Evolutionary conservation across 257 asterid species (phyloP).

Genomic region (Nicotiana tomentosiformis): DNA sequence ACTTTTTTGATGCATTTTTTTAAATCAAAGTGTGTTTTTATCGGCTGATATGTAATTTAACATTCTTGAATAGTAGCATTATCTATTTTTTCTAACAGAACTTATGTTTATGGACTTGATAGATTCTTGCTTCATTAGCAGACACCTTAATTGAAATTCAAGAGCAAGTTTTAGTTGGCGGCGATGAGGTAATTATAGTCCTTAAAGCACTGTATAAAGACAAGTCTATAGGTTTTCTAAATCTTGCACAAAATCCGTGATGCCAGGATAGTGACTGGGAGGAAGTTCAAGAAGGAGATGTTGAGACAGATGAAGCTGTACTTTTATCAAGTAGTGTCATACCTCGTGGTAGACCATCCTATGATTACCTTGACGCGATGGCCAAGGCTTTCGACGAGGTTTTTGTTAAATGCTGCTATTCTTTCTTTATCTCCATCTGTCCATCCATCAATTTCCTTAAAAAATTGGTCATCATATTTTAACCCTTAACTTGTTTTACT

Average conservation of each 20-base stretch:
- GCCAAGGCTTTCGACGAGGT: constrained; percentile 83
- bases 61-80: background rate
- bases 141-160: constrained; percentile 78
- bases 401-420: background rate
- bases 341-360: constrained; percentile 58
- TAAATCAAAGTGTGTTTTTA: background rate
- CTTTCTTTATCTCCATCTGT: background rate
- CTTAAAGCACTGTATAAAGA: constrained; percentile 3
- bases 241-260: constrained; percentile 5
- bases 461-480: background rate
- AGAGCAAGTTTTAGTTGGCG: constrained; percentile 59
- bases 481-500: constrained; percentile 4
- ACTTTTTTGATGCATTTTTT: background rate
- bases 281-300: constrained; percentile 52
- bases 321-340: constrained; percentile 43
- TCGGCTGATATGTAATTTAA: background rate
- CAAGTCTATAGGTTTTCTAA: constrained; percentile 13
- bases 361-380: constrained; percentile 76
- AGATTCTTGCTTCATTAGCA: constrained; percentile 83
- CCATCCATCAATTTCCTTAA: background rate
- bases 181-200: constrained; percentile 48
- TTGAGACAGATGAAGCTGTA: constrained; percentile 28
- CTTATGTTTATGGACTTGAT: constrained; percentile 17
- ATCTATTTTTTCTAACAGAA: constrained; percentile 5
- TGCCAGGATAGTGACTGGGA: constrained; percentile 92